A percentile compares a stretch with the other conserved stretches of the same genome.
These are phyloP conservation scores for Fusarium buharicum DNA, from an alignment of 2,329 filamentous ascomycete genomes.

Conservation along the genomic window DNA sequence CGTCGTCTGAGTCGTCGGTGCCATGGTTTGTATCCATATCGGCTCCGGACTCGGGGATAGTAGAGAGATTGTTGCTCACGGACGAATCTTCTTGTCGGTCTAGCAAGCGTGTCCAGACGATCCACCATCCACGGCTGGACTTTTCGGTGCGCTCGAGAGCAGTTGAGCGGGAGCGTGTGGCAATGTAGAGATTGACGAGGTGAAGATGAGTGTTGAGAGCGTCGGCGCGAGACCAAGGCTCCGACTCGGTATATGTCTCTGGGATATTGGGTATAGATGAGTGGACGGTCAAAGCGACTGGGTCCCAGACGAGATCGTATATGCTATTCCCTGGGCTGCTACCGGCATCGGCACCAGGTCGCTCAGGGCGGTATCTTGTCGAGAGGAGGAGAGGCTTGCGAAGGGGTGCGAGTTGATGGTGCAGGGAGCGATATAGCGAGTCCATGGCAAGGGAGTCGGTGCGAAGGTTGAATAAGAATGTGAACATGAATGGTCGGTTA, in stretches of 20 bases:
- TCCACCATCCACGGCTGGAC: conserved; percentile 75
- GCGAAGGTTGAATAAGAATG: conserved; percentile 72
- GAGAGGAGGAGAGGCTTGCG: conserved; percentile 66
- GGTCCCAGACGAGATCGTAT: conserved; percentile 72
- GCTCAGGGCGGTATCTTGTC: conserved; percentile 66
- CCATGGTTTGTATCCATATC: conserved; percentile 13
- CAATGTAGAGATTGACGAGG: conserved; percentile 65
- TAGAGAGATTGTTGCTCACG: conserved; percentile 37
- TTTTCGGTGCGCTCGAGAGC: conserved; percentile 72
- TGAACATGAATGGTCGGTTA: conserved; percentile 79
- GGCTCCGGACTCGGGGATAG: conserved; percentile 44
- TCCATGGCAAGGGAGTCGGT: conserved; percentile 68
- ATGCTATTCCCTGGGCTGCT: conserved; percentile 53
- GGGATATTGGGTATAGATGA: conserved; percentile 76
- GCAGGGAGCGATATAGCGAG: conserved; percentile 67
- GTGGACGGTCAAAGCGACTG: conserved; percentile 64
- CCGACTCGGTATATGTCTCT: conserved; percentile 51
- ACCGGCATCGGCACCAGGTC: conserved; percentile 48
- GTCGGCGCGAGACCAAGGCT: conserved; percentile 68
- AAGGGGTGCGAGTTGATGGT: conserved; percentile 69
- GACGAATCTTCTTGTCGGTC: conserved; percentile 47
- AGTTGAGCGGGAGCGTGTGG: conserved; percentile 55
- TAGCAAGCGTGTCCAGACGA: conserved; percentile 71
- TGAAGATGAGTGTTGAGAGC: conserved; percentile 73
- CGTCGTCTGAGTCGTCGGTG: conserved; percentile 19